phyloP scores from a whole-genome alignment of 441 rosid species.

The Jatropha podagrica region DNA sequence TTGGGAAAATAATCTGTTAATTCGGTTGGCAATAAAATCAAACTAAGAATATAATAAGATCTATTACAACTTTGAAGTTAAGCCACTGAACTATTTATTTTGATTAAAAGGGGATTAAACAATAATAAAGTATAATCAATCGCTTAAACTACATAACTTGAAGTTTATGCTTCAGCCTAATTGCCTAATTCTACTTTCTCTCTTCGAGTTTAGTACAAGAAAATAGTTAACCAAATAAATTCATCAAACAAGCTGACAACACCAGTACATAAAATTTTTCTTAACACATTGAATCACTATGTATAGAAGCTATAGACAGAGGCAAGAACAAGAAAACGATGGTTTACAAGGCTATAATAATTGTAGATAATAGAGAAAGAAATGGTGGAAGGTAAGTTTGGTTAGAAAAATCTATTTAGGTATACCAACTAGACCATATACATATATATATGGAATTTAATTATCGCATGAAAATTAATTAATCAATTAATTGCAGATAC shows the following conservation, averaged over 20 bases:
- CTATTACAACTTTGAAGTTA: not conserved
- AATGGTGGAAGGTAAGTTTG: slow-evolving; percentile 13
- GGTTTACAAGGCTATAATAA: slow-evolving; percentile 5
- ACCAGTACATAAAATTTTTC: too few relatives aligned
- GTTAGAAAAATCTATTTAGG: slow-evolving; percentile 22
- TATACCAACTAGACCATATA: slow-evolving; percentile 21
- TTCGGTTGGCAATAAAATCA: not conserved
- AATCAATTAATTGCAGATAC: not conserved
- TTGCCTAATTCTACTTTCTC: not conserved
- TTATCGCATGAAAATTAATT: not conserved
- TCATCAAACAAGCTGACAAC: too few relatives aligned
- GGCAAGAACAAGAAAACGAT: slow-evolving; percentile 1
- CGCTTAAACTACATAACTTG: not conserved
- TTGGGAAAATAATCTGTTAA: not conserved
- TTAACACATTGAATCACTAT: not conserved
- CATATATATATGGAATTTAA: not conserved
- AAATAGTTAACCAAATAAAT: not conserved
- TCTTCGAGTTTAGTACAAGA: not conserved
- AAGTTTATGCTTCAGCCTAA: not conserved
- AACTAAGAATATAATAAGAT: not conserved
- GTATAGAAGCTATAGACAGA: not conserved
- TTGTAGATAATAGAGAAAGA: not conserved
- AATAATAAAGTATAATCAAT: not conserved
- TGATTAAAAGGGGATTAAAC: not conserved
- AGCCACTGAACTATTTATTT: not conserved